Evolutionary conservation across 2,329 filamentous ascomycete species (phyloP), one percentile per base, ranked within the genome.

Genomic region (Dothistroma pini): DNA sequence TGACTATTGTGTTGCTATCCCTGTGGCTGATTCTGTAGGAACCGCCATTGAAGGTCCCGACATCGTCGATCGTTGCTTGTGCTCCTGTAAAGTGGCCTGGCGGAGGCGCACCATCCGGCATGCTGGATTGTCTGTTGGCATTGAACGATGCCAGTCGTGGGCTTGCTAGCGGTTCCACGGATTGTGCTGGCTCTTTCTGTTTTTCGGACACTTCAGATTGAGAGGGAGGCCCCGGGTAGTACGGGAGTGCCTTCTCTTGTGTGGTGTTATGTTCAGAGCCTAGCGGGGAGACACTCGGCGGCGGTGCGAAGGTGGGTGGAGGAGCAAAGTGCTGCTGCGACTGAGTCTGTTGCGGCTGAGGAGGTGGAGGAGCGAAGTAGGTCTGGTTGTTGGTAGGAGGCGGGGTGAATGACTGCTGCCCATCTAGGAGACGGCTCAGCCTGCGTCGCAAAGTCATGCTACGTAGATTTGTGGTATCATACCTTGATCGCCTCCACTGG

Each of bases 1-100:
- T 97, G 63, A 97, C 76, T 67, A 97, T 88, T 0, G 90, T 92
- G 75, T 97, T 99, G 61, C 86, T 88, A 75, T 97, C 92, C 22
- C 95, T 84, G 73, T 99, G 95, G 71, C 90, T 95, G 72, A 97
- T 92, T 49, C 95, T 84, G 74, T 93, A 99, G 72, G 90, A 93
- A 12, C 95, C 95, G 16, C 95, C 95, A 73, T 97, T 97, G 80
- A 97, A 99, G 0, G 89, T 95, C n/a, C 95, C 95, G 1, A 96
- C 86, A 68, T 96, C 93, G 75, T 97, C 95, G 11, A 70, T 32
- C 32, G 86, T 80, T 0, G 88, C 79, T 34, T 77, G 76, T 0
- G 84, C 86, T 32, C 89, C 90, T 6, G 81, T 74, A 65, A 93
- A 92, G 60, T 89, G 83, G 2, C 77, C 78, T 38, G 75, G 73